Evolutionary conservation across 352 stramenopile genomes (phyloP).

Genomic region (Stramenopiles sp.): DNA sequence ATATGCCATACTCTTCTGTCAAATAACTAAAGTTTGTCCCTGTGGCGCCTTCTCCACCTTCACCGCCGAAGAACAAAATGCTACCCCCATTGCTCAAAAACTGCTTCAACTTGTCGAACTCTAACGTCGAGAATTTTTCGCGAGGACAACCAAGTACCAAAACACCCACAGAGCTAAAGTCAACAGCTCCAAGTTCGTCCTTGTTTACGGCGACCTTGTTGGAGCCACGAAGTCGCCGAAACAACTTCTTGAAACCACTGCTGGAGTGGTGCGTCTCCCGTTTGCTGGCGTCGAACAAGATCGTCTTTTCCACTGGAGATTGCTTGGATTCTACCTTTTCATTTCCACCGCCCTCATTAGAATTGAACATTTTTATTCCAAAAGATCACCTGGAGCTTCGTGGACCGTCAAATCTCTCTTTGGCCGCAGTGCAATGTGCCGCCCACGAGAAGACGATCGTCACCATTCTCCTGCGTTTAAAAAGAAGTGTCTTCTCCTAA

Average conservation of each 20-base stretch:
- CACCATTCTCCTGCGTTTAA: no score
- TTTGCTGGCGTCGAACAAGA: slow-evolving; percentile 77
- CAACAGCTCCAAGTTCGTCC: slow-evolving; percentile 61
- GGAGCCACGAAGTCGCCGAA: slow-evolving; percentile 54
- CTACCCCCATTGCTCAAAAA: slow-evolving; percentile 64
- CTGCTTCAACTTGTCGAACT: slow-evolving; percentile 60
- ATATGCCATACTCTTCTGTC: slow-evolving; percentile 72
- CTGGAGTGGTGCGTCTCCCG: slow-evolving; percentile 70
- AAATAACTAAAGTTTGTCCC: slow-evolving; percentile 84
- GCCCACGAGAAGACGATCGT: no score
- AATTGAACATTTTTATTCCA: no score
- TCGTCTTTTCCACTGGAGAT: slow-evolving; percentile 35
- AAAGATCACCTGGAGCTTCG: no score
- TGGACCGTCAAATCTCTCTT: no score
- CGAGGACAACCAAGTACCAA: slow-evolving; percentile 67
- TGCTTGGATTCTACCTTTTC: no score
- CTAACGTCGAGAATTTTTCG: slow-evolving; percentile 57
- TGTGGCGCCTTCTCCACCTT: slow-evolving; percentile 62
- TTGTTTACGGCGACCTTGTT: slow-evolving; percentile 82
- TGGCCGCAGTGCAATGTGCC: no score
- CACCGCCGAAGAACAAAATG: slow-evolving; percentile 63
- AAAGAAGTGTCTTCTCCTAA: no score
- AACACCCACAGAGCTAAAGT: slow-evolving; percentile 55
- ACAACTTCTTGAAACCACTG: slow-evolving; percentile 75
- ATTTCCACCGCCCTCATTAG: no score